phyloP scores from a whole-genome alignment of 805 yeast genomes.

The Candida dajiaensis region DNA sequence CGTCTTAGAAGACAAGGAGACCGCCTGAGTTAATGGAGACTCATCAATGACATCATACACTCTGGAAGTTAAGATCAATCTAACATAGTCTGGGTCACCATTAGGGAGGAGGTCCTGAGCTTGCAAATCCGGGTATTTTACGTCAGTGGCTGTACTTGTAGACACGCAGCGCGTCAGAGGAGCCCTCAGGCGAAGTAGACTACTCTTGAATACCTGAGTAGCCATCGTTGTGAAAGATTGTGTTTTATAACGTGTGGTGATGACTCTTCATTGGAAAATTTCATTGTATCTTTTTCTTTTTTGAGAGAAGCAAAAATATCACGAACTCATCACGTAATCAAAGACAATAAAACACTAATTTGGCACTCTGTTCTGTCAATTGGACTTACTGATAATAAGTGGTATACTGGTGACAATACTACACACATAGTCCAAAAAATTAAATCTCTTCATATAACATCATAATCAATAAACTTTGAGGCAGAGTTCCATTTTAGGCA shows the following conservation, averaged over 20 bases:
- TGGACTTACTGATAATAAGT: no score
- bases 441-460: neutral
- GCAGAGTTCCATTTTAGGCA: neutral
- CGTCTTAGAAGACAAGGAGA: constrained; percentile 65
- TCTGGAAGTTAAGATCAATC: constrained; percentile 82
- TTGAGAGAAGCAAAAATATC: neutral
- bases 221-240: neutral
- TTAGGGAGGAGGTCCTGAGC: constrained; percentile 46
- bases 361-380: no score
- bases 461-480: neutral
- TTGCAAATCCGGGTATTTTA: constrained; percentile 21
- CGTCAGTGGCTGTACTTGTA: neutral
- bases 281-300: neutral
- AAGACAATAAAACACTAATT: no score
- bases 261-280: neutral
- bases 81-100: constrained; percentile 88
- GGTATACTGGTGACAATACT: neutral
- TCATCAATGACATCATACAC: constrained; percentile 95
- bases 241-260: neutral
- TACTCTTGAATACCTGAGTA: neutral
- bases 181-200: neutral
- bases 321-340: no score
- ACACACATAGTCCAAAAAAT: no score
- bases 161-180: neutral
- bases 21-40: constrained; percentile 76